Percentiles rank a stretch among this genome's conserved stretches.
phyloP scores from a whole-genome alignment of 1,284 basidiomycete species.

The Meripilus lineatus region DNA sequence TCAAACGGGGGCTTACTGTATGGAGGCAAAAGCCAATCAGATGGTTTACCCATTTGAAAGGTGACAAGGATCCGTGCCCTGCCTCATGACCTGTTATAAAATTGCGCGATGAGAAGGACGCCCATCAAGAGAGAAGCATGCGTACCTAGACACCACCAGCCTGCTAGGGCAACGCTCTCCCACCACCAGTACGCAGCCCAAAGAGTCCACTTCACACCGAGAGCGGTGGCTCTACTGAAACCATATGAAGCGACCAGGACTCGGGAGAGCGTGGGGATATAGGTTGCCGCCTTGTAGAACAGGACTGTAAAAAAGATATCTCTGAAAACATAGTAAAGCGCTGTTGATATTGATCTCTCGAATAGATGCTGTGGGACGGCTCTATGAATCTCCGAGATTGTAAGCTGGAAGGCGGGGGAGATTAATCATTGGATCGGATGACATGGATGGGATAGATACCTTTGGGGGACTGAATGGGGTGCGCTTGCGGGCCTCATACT shows the following conservation, averaged over 20 bases:
- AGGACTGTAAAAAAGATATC: slow-evolving; percentile 51
- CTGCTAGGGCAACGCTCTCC: slow-evolving; percentile 59
- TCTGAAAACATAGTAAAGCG: slow-evolving; percentile 51
- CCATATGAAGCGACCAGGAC: slow-evolving; percentile 27
- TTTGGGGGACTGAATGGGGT: slow-evolving; percentile 36
- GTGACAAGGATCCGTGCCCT: slow-evolving; percentile 45
- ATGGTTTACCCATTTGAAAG: slow-evolving; percentile 33
- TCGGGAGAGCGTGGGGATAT: slow-evolving; percentile 45
- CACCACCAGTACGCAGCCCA: slow-evolving; percentile 63
- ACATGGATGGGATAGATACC: slow-evolving; percentile 14
- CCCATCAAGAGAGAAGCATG: not conserved
- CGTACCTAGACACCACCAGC: slow-evolving; percentile 45
- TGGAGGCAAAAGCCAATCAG: slow-evolving; percentile 39
- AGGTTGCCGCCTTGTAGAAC: slow-evolving; percentile 55
- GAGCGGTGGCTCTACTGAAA: slow-evolving; percentile 20
- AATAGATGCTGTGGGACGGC: slow-evolving; percentile 61
- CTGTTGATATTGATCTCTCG: slow-evolving; percentile 59
- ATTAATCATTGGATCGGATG: slow-evolving; percentile 2
- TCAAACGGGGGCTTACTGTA: slow-evolving; percentile 23
- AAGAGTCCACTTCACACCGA: slow-evolving; percentile 39
- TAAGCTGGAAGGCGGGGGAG: slow-evolving; percentile 25
- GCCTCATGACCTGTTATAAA: slow-evolving; percentile 36
- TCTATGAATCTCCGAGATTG: slow-evolving; percentile 41
- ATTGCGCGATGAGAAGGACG: not conserved
- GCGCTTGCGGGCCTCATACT: slow-evolving; percentile 36